Evolutionary conservation across 768 basidiomycete genomes (phyloP).

Genomic region (Leccinum arenicola): DNA sequence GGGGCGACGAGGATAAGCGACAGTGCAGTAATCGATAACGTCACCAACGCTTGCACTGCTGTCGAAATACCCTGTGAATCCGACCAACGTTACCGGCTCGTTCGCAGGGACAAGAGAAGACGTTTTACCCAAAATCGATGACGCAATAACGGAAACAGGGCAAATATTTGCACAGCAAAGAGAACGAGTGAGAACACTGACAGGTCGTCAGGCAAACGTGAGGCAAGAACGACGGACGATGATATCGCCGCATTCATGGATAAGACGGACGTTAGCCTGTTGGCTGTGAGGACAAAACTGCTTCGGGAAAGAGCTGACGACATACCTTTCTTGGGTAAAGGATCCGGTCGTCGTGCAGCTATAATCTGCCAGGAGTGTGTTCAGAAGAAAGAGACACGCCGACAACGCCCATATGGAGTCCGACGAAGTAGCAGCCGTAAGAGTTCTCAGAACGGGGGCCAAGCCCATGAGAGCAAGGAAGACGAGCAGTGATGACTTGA

Average conservation of each 20-base stretch:
- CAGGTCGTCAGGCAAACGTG: conserved; percentile 77
- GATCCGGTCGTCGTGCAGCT: conserved; percentile 45
- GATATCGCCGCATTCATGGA: conserved; percentile 92
- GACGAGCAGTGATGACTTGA: conserved; percentile 83
- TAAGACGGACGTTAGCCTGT: conserved; percentile 75
- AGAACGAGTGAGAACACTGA: conserved; percentile 88
- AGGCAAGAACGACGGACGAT: conserved; percentile 90
- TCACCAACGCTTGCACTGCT: conserved; percentile 48
- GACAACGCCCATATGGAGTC: conserved; percentile 97
- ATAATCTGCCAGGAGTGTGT: conserved; percentile 83
- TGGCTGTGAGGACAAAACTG: conserved; percentile 24
- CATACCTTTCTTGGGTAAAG: conserved; percentile 59
- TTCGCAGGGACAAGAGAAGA: conserved; percentile 10
- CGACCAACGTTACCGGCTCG: conserved; percentile 10
- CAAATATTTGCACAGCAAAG: conserved; percentile 79
- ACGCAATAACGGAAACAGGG: conserved; percentile 79
- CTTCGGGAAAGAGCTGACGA: conserved; percentile 19
- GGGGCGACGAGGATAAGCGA: conserved; percentile 52
- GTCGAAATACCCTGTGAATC: conserved; percentile 45
- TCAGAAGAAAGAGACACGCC: conserved; percentile 79
- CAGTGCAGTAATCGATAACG: conserved; percentile 46
- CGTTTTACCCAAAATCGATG: conserved; percentile 62
- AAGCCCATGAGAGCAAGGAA: conserved; percentile 87
- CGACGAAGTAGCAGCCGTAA: conserved; percentile 92
- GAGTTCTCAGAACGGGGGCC: conserved; percentile 85